Evolutionary conservation across 257 asterid species (phyloP).

Genomic region (Prunella vulgaris): DNA sequence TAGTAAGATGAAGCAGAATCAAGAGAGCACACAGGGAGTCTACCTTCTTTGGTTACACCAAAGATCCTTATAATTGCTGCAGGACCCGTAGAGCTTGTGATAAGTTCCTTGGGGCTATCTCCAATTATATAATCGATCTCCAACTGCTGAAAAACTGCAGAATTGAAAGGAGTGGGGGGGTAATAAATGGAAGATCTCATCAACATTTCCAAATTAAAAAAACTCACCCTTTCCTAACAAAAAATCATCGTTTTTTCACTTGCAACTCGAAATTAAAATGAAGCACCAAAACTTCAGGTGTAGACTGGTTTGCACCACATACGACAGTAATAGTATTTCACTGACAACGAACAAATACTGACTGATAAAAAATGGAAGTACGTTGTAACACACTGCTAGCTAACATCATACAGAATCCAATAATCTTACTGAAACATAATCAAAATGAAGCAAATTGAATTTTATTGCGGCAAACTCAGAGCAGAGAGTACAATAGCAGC

Average conservation of each 20-base stretch:
- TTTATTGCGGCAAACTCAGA: not conserved
- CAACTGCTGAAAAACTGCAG: constrained; percentile 81
- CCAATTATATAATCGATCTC: constrained; percentile 89
- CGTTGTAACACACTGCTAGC: too few relatives aligned
- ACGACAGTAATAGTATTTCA: too few relatives aligned
- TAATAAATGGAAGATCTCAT: not conserved
- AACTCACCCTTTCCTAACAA: not conserved
- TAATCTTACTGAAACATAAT: too few relatives aligned
- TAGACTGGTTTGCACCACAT: not conserved
- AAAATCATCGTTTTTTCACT: not conserved
- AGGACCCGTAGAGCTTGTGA: constrained; percentile 63
- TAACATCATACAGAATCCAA: too few relatives aligned
- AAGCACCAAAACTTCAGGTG: not conserved
- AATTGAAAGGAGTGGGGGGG: not conserved
- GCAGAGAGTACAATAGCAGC: constrained; percentile 4
- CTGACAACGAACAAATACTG: too few relatives aligned
- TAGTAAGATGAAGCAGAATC: too few relatives aligned
- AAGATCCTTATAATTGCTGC: constrained; percentile 86
- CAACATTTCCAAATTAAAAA: not conserved
- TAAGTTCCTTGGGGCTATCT: constrained; percentile 61
- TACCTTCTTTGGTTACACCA: constrained; percentile 94
- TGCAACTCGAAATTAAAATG: not conserved
- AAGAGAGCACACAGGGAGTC: not conserved
- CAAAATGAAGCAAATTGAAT: too few relatives aligned
- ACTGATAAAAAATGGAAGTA: too few relatives aligned